These are phyloP conservation scores for Magnolia kwangsiensis DNA, from an alignment of 164 flowering plant species.

Conservation along the genomic window DNA sequence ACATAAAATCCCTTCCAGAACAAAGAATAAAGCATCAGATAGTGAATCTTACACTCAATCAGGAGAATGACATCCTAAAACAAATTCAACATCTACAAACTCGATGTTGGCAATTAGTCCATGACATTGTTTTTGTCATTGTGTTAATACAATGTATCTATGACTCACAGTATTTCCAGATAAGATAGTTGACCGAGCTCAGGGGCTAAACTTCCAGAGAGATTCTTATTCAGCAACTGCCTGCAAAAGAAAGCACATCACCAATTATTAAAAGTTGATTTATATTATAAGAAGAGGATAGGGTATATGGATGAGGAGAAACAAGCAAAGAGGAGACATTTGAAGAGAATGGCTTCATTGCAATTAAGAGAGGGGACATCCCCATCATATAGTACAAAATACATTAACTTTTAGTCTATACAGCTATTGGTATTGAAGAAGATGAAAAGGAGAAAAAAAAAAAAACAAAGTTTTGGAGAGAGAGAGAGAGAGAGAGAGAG, in stretches of 20 bases:
- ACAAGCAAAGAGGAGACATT: too few relatives aligned
- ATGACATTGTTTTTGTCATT: too few relatives aligned
- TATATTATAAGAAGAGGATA: neutral
- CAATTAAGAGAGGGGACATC: too few relatives aligned
- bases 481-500: too few relatives aligned
- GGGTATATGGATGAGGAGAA: too few relatives aligned
- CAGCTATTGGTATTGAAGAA: too few relatives aligned
- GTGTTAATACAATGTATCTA: neutral
- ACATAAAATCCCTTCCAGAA: constrained; percentile 66
- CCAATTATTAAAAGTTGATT: neutral
- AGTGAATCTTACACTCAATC: neutral
- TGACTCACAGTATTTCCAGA: constrained; percentile 51
- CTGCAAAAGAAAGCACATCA: neutral
- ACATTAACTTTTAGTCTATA: too few relatives aligned
- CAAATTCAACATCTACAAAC: neutral
- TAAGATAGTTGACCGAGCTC: constrained; percentile 53
- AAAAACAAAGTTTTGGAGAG: too few relatives aligned
- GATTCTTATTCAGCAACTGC: constrained; percentile 42
- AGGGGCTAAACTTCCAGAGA: constrained; percentile 63
- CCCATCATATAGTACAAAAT: too few relatives aligned
- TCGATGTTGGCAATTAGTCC: neutral
- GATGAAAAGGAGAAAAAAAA: too few relatives aligned
- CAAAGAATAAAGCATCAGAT: constrained; percentile 5
- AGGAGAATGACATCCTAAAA: neutral
- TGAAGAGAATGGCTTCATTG: too few relatives aligned